Evolutionary conservation across 257 asterid genomes (phyloP).

Genomic region (Handroanthus guayacan): DNA sequence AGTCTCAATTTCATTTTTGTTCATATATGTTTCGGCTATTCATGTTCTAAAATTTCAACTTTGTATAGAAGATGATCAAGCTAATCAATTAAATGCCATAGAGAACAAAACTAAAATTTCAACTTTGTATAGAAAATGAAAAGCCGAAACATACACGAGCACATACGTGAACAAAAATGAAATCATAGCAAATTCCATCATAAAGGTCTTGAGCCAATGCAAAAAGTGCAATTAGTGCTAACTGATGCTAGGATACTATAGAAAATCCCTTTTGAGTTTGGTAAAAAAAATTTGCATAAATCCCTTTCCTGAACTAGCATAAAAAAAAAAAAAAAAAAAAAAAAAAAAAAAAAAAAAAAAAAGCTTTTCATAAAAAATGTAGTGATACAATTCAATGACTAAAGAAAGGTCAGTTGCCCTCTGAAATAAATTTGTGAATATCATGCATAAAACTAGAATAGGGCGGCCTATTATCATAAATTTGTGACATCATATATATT

Average conservation of each 20-base stretch:
- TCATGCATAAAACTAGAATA: constrained; percentile 43
- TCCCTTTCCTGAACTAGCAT: too few relatives aligned
- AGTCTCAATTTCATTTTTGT: neutral
- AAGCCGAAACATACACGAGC: neutral
- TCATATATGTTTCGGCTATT: too few relatives aligned
- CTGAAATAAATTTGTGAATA: constrained; percentile 56
- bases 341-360: too few relatives aligned
- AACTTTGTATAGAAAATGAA: neutral
- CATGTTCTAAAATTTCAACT: too few relatives aligned
- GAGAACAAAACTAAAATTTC: neutral
- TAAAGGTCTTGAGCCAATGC: neutral
- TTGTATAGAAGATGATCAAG: neutral
- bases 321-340: too few relatives aligned
- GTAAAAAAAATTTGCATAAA: neutral
- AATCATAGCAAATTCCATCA: neutral
- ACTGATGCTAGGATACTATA: neutral
- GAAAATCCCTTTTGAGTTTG: neutral
- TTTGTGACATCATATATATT: too few relatives aligned
- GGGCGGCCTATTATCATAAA: constrained; percentile 48
- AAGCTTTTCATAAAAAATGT: too few relatives aligned
- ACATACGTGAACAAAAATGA: neutral
- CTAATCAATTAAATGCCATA: neutral
- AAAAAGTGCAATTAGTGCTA: neutral
- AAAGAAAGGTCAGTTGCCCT: constrained; percentile 27
- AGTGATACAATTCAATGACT: neutral